Evolutionary conservation across 2,329 filamentous ascomycete genomes (phyloP), one percentile per base, ranked within the genome.

Genomic region (Trichoderma sp.): DNA sequence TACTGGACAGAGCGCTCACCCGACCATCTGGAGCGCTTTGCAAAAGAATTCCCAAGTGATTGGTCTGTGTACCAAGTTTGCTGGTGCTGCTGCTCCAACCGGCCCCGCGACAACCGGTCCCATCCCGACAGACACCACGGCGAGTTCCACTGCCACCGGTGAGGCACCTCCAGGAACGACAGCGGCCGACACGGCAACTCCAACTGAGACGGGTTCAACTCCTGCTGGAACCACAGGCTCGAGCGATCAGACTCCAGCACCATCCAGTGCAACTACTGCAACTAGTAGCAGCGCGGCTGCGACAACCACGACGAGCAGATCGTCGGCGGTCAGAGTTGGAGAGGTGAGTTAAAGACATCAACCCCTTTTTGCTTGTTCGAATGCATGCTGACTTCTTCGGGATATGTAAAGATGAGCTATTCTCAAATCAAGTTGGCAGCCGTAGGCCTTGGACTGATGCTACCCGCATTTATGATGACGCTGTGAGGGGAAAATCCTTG

Each of bases 241-340:
- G 18, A 53, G 69, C 38, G 16, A 35, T 16, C 59, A 72, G 59
- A 64, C 66, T 38, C 8, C 50, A 59, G 18, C 29, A 59, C 18
- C 27, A 29, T 63, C 56, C 45, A 72, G 59, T n/a, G 69, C 56
- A n/a, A 72, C 69, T 35, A 72, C 38, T n/a, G 69, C 56, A n/a
- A 72, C 69, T 35, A 59, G 69, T 27, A 59, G 69, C 59, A 72
- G 69, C 59, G 62, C 69, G 12, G 69, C 69, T 8, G 69, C 69
- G 29, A 33, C 69, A 14, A 53, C 59, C 29, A 72, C 69, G 3
- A 72, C 56, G 8, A 72, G 14, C 27, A 72, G 59, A 38, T 63
- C 69, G 1, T 38, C 38, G 18, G 69, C 59, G 3, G n/a, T 21
- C 18, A 29, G n/a, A 38, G 12, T 12, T n/a, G 38, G 27, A 72